Evolutionary conservation across 164 flowering plant species (phyloP), one percentile per base, ranked within the genome.

Genomic region (Santalum album): DNA sequence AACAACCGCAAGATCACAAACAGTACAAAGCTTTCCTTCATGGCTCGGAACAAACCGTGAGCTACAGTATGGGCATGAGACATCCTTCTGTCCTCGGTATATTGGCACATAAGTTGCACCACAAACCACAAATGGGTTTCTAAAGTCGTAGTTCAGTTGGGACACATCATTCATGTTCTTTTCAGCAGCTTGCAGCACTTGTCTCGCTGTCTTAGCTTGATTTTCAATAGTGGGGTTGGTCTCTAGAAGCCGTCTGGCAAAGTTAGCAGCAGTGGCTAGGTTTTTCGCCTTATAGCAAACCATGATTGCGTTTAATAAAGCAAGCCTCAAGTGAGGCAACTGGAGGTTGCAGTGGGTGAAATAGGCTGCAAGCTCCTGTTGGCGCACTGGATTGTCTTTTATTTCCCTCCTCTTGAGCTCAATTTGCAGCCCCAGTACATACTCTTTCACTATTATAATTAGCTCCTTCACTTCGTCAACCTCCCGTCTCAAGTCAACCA

Each of bases 401-500:
- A 20, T 19, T 23, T 46, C 50, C 25, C 50, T 46, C 50, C 25
- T 46, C 50, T 46, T 46, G 12, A 46, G 23, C 50, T 46, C 50
- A 21, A 46, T 46, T 14, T 46, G 23, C 50, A 46, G 25, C 6
- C 50, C 50, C 25, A 46, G 9, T 5, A 23, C 50, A 23, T 46
- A 46, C 50, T 46, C 50, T 19, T 23, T 46, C 7, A 23, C 50
- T 46, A 46, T 46, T 3, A 23, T 23, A 11, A 46, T 23, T 23
- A 46, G 50, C 50, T 46, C 50, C 50, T 46, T 46, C 0, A 46
- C 50, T 23, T 46, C 50, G 9, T 46, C 50, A 20, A 46, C 50
- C 50, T 46, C 50, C 23, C 50, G 21, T 14, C 50, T 46, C 0
- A 22, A 20, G 12, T 46, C 50, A 4, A 46, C 50, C 21, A 46